Evolutionary conservation across 805 yeast species (phyloP), one percentile per base, ranked within the genome.

Genomic region (Myxozyma kluyveri): DNA sequence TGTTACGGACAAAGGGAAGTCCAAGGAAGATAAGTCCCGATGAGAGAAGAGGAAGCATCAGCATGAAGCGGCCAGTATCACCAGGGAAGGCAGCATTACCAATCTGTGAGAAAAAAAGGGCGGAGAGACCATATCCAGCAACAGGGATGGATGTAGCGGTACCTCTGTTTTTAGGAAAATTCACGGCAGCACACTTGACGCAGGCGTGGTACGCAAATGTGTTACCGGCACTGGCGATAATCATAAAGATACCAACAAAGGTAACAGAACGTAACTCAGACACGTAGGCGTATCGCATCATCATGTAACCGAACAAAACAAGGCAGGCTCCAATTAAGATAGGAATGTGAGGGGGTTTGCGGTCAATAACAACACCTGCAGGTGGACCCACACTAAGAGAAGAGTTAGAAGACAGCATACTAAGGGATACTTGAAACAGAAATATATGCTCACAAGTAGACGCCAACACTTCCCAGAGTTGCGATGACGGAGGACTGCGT

Each of bases 121-220:
- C 93, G 64, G 86, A 80, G 14, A 84, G 73, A 0, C 95, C 95
- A 65, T 82, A 84, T 41, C 84, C 76, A 1, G 90, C 82, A 65
- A 85, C 74, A 2, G 91, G 89, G 40, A 85, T 72, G 0, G 88
- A 79, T 0, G 93, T 83, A 3, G 93, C 90, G 7, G 84, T 72
- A 1, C 93, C 95, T 49, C 87, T 68, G 35, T 77, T 71, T 39
- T 77, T 72, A 0, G 95, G 91, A 63, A 81, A 84, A 42, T 77
- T 74, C 37, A 84, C 71, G 22, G 89, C 88, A 52, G 88, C 82
- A 63, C 89, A 84, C 63, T 86, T 86, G 63, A 86, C 77, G 53
- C 83, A 74, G 7, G 85, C 81, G 17, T 81, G 74, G 63, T 79
- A 80, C 36, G 85, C 75, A 51, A 78, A 77, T 0, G 90, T 83